Conservation (phyloP, 1,284 basidiomycete species). For the Rhizopogon hawkerae region DNA sequence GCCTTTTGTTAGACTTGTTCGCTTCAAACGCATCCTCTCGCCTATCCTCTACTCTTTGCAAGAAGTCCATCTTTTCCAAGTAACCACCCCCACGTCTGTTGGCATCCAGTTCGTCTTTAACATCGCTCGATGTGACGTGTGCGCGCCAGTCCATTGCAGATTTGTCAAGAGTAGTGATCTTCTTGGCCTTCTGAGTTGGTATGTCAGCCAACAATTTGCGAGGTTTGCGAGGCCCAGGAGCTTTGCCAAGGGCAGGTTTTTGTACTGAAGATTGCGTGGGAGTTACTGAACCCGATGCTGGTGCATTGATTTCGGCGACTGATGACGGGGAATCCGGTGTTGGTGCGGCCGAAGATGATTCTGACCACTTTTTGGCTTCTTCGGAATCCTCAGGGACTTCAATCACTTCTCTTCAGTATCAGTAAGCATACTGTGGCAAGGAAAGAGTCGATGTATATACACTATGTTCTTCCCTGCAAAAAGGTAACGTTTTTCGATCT, state of each 20-base stretch:
- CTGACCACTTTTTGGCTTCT: slow-evolving; percentile 59
- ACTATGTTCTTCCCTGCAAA: slow-evolving; percentile 68
- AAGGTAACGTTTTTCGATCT: slow-evolving; percentile 56
- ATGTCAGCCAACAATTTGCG: slow-evolving; percentile 46
- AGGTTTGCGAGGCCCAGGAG: slow-evolving; percentile 57
- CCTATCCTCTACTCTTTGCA: slow-evolving; percentile 63
- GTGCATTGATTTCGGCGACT: not conserved
- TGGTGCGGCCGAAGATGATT: slow-evolving; percentile 3
- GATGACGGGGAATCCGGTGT: slow-evolving; percentile 6
- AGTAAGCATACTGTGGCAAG: slow-evolving; percentile 15
- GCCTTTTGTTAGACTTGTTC: slow-evolving; percentile 47
- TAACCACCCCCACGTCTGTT: slow-evolving; percentile 68
- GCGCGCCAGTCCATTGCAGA: slow-evolving; percentile 75
- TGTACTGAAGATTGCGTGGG: slow-evolving; percentile 13
- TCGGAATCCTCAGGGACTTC: slow-evolving; percentile 62
- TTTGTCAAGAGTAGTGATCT: slow-evolving; percentile 73
- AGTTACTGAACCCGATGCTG: slow-evolving; percentile 8
- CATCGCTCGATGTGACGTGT: slow-evolving; percentile 42
- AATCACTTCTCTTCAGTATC: slow-evolving; percentile 50
- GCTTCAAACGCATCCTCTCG: slow-evolving; percentile 57
- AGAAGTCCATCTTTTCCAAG: slow-evolving; percentile 74
- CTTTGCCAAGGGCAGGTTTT: slow-evolving; percentile 27
- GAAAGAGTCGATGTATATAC: slow-evolving; percentile 35
- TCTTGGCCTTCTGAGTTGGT: slow-evolving; percentile 52
- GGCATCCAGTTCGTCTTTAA: slow-evolving; percentile 64